Evolutionary conservation across 1,139 yeast species (phyloP).

Genomic region (Candida mesenterica): DNA sequence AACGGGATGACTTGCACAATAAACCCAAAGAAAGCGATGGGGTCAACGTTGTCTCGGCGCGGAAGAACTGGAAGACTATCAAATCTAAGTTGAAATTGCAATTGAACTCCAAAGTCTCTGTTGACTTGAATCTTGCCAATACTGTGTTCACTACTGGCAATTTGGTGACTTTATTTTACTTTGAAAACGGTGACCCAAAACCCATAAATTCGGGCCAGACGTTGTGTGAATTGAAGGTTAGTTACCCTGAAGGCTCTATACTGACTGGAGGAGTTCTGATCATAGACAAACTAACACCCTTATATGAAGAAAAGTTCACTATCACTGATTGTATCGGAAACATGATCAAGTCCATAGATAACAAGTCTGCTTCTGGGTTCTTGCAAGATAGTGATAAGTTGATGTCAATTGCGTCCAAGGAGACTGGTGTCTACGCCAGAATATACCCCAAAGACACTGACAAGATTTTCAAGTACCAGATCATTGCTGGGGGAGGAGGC

Average conservation of each 20-base stretch:
- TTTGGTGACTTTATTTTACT: conserved; percentile 38
- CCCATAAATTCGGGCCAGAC: conserved; percentile 26
- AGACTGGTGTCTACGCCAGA: conserved; percentile 47
- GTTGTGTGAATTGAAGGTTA: conserved; percentile 28
- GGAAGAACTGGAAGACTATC: conserved; percentile 40
- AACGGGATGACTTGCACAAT: conserved; percentile 23
- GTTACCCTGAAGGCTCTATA: conserved; percentile 20
- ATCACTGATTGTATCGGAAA: conserved; percentile 51
- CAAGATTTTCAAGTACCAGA: conserved; percentile 34
- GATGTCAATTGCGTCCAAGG: conserved; percentile 46
- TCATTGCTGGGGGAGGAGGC: conserved; percentile 65
- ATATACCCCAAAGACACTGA: conserved; percentile 20
- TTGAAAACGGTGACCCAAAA: conserved; percentile 16
- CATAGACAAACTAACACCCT: conserved; percentile 37
- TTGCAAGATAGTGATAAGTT: conserved; percentile 43
- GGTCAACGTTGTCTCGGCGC: conserved; percentile 30
- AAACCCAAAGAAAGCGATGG: conserved; percentile 34
- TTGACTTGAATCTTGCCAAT: conserved; percentile 36
- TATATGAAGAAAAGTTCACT: conserved; percentile 23
- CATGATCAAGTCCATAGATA: conserved; percentile 49
- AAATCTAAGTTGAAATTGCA: conserved; percentile 24
- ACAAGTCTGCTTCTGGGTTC: conserved; percentile 49
- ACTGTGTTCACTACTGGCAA: conserved; percentile 40
- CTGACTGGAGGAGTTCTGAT: conserved; percentile 1
- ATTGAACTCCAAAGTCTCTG: conserved; percentile 15